Evolutionary conservation across 2,329 filamentous ascomycete species (phyloP), one percentile per base, ranked within the genome.

Genomic region (Hansfordia pulvinata): DNA sequence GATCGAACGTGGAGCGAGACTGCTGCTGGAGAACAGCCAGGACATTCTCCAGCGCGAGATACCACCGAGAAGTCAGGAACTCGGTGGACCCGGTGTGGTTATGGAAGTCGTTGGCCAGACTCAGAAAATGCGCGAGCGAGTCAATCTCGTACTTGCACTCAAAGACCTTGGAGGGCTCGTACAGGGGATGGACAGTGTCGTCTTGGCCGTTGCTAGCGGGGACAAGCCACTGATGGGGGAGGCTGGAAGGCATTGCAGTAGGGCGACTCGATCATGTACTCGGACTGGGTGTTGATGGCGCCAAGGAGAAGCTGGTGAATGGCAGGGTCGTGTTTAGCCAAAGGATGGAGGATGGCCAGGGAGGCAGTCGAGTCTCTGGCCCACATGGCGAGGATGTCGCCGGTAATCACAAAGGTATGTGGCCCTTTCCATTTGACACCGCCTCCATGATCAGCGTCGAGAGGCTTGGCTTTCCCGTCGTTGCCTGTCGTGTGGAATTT

Each of bases 141-240:
- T 98, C 90, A 13, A 98, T 73, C 58, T 98, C 90, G 53, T 96
- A 98, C 55, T 98, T 98, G 69, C 90, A 98, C 54, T 98, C 90
- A 38, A 94, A 98, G 4, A 98, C 90, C 25, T 76, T 69, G 1
- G 64, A 70, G 1, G 78, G 78, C 44, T 96, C 85, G 46, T 93
- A 96, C 1, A 64, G 62, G 1, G 90, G 90, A 41, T 93, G 84
- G 0, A 98, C 90, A 7, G 49, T 54, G 44, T 98, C 90, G 12
- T 77, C 69, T 47, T 93, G 82, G 3, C 82, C 82, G 43, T 88
- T 93, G 40, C 69, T 66, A 10, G 75, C 76, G 5, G 77, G 4
- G 64, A 55, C 1, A 96, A 62, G 10, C 77, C 71, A 36, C 83
- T 86, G 6, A 85, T 82, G 3, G 82, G 1, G 90, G 90, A 4